A percentile compares a stretch with the other conserved stretches of the same genome.
These are phyloP conservation scores for Rhynchospora breviuscula DNA, from an alignment of 176 grass and related monocot genomes.

Conservation along the genomic window DNA sequence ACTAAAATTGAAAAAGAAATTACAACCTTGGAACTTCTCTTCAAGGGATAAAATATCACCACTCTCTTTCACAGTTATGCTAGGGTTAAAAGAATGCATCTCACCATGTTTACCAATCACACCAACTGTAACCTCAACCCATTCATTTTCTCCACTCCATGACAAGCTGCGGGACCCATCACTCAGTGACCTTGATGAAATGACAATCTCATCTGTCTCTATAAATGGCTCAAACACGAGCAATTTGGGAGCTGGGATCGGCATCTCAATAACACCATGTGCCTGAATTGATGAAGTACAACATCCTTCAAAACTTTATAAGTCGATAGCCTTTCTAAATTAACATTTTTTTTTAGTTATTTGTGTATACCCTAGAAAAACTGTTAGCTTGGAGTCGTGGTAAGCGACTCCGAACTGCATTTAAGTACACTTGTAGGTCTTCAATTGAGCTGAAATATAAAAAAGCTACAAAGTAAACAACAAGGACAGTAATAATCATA, in stretches of 20 bases:
- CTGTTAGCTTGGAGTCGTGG: conserved; percentile 75
- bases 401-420: conserved; percentile 43
- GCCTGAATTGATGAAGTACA: conserved; percentile 43
- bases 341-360: neutral
- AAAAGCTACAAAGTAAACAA: conserved; percentile 8
- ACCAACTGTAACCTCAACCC: conserved; percentile 87
- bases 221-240: conserved; percentile 91
- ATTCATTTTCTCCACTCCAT: conserved; percentile 69
- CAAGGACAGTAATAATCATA: neutral
- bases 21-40: conserved; percentile 90
- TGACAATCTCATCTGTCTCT: conserved; percentile 83
- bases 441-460: conserved; percentile 45
- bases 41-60: conserved; percentile 94
- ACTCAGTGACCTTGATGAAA: conserved; percentile 51
- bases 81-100: conserved; percentile 82
- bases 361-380: conserved; percentile 62
- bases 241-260: conserved; percentile 54
- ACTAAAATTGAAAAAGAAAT: conserved; percentile 5
- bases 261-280: conserved; percentile 95
- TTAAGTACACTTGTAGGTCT: conserved; percentile 74
- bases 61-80: conserved; percentile 88
- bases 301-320: conserved; percentile 11
- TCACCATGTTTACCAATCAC: conserved; percentile 68
- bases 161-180: conserved; percentile 39
- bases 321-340: neutral